Conservation (phyloP, 306 rosid species). For the Dalbergia cochinchinensis region DNA sequence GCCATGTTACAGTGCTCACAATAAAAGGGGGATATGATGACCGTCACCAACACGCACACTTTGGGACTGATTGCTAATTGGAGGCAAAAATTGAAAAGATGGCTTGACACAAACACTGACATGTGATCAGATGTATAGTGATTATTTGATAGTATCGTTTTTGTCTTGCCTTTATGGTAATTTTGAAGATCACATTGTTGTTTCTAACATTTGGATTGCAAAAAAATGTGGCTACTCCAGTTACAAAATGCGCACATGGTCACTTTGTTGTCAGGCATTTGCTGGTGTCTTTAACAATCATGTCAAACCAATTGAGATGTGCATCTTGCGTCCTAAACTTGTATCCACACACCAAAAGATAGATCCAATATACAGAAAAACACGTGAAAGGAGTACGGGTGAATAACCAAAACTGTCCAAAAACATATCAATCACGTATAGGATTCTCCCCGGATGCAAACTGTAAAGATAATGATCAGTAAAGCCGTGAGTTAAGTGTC, state of each 20-base stretch:
- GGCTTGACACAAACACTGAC: conserved; percentile 13
- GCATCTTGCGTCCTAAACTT: too few relatives aligned
- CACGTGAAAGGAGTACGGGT: not conserved
- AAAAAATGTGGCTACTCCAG: not conserved
- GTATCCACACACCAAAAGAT: not conserved
- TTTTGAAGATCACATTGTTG: not conserved
- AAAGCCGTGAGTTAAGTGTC: not conserved
- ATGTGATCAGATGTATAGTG: conserved; percentile 40
- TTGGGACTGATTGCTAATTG: conserved; percentile 19
- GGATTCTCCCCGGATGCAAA: not conserved
- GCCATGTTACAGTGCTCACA: conserved; percentile 35
- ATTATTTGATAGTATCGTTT: not conserved
- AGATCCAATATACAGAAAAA: not conserved
- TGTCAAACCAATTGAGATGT: not conserved
- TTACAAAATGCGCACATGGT: not conserved
- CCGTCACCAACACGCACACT: conserved; percentile 49
- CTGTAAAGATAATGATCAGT: not conserved
- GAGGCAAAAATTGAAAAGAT: conserved; percentile 23
- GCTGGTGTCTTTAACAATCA: not conserved
- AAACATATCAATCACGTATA: not conserved
- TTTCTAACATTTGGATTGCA: conserved; percentile 5
- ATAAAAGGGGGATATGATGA: conserved; percentile 25
- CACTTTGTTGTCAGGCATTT: conserved; percentile 24
- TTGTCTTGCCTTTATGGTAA: not conserved
- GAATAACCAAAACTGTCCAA: not conserved